Base-by-base conservation (phyloP, 768 basidiomycete species). In the Mycena sanguinolenta region DNA sequence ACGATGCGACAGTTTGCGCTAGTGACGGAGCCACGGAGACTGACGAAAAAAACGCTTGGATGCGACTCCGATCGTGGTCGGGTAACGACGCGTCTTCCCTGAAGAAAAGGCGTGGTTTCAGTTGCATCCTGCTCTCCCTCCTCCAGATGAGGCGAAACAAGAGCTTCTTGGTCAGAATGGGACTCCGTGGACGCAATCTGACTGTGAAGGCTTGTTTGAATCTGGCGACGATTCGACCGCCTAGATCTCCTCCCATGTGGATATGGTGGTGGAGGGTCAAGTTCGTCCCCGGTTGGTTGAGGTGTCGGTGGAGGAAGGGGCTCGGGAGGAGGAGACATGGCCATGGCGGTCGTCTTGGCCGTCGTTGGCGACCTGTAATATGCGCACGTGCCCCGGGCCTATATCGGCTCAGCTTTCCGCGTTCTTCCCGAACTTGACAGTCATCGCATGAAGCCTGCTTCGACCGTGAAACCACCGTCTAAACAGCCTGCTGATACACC, bases 221-320 rank as follows among this genome's bases (percentile, higher is more conserved):
- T 73, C 53, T 73, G 46, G 71, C 81, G 76, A 58, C 81, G 79
- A 61, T 66, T 75, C 17, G 76, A 72, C 32, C 81, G 79, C 44
- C 70, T 55, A 44, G 76, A 73, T 53, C 80, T 67, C 61, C 85
- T 79, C 9, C 79, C 79, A 52, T 80, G 77, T 4, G 83, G 80
- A 78, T 93, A 93, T 2, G 92, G 92, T 0, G 92, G 92, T 13
- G 92, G 92, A 4, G 92, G 92, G 73, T 93, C 92, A 4, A 63
- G 34, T 13, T 79, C 69, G 30, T 34, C 52, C 42, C 25, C 50
- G 2, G 58, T 27, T 5, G 46, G 9, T 36, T 38, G 63, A 59
- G 63, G 62, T 28, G 63, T 65, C 13, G 39, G 9, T 12, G 63
- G 50, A 44, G 58, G 39, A 25, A n/a, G 30, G 28, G 69, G 32